Evolutionary conservation across 495 filamentous ascomycete species (phyloP), one percentile per base, ranked within the genome.

Genomic region (Letharia columbiana): DNA sequence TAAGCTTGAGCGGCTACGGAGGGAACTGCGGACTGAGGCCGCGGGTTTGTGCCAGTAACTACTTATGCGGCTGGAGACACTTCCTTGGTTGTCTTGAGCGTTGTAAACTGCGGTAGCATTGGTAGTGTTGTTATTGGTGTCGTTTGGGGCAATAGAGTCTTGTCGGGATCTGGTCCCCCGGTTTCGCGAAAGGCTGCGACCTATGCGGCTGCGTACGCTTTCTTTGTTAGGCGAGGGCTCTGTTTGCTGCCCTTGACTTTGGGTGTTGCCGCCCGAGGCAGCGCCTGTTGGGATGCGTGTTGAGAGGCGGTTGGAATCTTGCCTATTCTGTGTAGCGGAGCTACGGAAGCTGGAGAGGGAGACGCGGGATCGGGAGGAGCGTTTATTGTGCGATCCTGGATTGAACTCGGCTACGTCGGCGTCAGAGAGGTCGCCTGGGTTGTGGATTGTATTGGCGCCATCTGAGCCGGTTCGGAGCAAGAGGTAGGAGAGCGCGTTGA

Each of bases 401-500:
- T 96, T 96, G 79, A 98, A 97, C 71, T 96, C 94, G 41, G 87
- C 87, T 17, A 95, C 84, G 70, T 96, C 92, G 66, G 92, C 90
- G 62, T 83, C 75, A 2, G 87, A 89, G 67, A 83, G 82, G 66
- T 84, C 82, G 41, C 77, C 80, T 4, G 80, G 79, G 64, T 82
- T 76, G 58, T 63, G 54, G 47, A 12, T 23, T 5, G 35, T 20
- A 31, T 68, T 65, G 31, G 57, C 40, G 17, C 66, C 74, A 23
- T 74, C 71, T 7, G 69, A 63, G 42, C 70, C 71, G 18, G 89
- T 90, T 50, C 91, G 86, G 31, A 96, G 77, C 40, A 98, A 82
- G 17, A 98, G 84, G 72, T 98, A 98, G 4, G 91, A 95, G 47
- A 98, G 82, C 9, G 94, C 92, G 73, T 97, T 97, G 83, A 94